Evolutionary conservation across 768 basidiomycete species (phyloP).

Genomic region (Coprinellus micaceus): DNA sequence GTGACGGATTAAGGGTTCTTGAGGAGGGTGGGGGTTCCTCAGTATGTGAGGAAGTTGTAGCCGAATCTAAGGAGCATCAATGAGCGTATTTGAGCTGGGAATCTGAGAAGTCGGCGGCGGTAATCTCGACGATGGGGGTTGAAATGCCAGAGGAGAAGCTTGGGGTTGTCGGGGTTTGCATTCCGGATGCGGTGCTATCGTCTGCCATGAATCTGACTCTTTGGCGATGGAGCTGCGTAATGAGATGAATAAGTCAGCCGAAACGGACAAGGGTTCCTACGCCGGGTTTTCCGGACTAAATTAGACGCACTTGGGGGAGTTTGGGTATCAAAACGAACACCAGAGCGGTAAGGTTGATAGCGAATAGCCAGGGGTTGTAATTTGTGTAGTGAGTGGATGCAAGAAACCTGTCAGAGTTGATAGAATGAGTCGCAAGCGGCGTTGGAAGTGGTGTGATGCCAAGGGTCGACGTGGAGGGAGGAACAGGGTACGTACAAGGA

Average conservation of each 20-base stretch:
- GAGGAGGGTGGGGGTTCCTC: no score
- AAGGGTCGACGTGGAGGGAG: background rate
- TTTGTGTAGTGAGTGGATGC: slow-evolving; percentile 97
- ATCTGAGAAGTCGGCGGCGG: slow-evolving; percentile 12
- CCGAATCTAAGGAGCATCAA: no score
- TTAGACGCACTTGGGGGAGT: slow-evolving; percentile 76
- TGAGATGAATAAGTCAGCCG: background rate
- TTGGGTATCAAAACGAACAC: slow-evolving; percentile 87
- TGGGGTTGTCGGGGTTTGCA: slow-evolving; percentile 62
- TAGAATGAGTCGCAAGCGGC: background rate
- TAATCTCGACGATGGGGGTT: slow-evolving; percentile 33
- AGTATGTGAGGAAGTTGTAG: no score
- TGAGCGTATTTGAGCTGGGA: slow-evolving; percentile 13
- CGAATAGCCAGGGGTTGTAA: slow-evolving; percentile 92
- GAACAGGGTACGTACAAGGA: slow-evolving; percentile 75
- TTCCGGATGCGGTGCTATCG: slow-evolving; percentile 48
- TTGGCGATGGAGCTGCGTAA: slow-evolving; percentile 70
- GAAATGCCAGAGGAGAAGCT: slow-evolving; percentile 52
- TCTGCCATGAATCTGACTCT: slow-evolving; percentile 74
- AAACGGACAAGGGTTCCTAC: background rate
- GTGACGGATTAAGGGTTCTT: no score
- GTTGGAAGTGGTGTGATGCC: background rate
- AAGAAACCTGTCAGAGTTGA: slow-evolving; percentile 63
- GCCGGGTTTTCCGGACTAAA: background rate
- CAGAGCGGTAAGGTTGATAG: slow-evolving; percentile 81